Evolutionary conservation across 108 stramenopile species (phyloP), one percentile per base, ranked within the genome.

Genomic region (Aurantiochytrium sp.): DNA sequence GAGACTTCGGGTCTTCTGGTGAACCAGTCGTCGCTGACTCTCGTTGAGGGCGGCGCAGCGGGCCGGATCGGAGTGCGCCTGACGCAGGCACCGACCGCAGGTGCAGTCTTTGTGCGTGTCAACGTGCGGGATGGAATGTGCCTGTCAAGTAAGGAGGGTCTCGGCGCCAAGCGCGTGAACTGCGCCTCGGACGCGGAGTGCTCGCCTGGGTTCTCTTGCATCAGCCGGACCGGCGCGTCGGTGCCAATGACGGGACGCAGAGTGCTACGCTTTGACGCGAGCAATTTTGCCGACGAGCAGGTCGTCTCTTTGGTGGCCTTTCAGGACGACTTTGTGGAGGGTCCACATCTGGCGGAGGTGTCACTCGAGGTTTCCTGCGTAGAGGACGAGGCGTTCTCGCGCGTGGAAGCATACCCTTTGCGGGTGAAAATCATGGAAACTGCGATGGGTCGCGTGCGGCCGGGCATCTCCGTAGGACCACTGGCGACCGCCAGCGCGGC

Each of bases 1-100:
- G 73, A 81, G 73, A 81, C 73, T 6, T 24, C 73, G n/a, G 73
- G 73, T 21, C 8, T 81, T 42, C 45, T 81, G 39, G 73, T 81
- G 10, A 65, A 65, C 19, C 59, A 65, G 34, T 65, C 59, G 34
- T 65, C 59, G 8, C 34, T 65, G 59, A 65, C 59, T 12, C 59
- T 65, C 27, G 2, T 65, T 1, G 59, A 65, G 24, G 59, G 59
- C 34, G 59, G 59, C 1, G 10, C 32, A 34, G 22, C 59, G 8
- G 59, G 59, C 6, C 34, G 27, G 8, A 65, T 65, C 34, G 24
- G 59, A 8, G 59, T 65, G 0, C 59, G 59, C 34, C 34, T 65
- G 8, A 65, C 59, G 8, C 59, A 65, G 24, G 32, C 59, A 34
- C 59, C 59, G 8, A 12, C 59, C 10, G 27, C 59, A 12, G 59